Conservation (phyloP, 148 eudicot species). For the Chenopodium album region DNA sequence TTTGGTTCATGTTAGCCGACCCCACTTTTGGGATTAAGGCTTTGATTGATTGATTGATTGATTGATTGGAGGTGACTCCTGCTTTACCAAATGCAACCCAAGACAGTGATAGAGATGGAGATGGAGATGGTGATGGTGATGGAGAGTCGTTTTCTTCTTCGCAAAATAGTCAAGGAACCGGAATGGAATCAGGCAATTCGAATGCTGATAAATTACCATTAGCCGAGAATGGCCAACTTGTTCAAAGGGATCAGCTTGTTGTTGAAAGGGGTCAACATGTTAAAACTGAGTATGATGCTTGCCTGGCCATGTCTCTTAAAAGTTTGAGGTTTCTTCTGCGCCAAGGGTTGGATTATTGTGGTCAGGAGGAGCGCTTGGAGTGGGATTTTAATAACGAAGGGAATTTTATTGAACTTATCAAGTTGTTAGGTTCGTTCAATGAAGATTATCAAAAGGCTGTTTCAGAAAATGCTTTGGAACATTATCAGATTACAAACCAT, state of each 20-base stretch:
- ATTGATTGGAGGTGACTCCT: neutral
- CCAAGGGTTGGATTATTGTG: neutral
- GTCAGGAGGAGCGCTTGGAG: too few species aligned
- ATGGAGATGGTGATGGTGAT: too few species aligned
- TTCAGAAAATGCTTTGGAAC: neutral
- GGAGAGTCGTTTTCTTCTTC: neutral
- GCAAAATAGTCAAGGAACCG: neutral
- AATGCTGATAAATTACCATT: neutral
- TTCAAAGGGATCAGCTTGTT: neutral
- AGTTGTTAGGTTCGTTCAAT: neutral
- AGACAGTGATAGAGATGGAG: neutral
- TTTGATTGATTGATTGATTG: too few species aligned
- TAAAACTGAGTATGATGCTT: constrained; percentile 3
- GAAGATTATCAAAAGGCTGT: neutral
- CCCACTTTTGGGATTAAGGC: too few species aligned
- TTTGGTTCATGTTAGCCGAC: too few species aligned
- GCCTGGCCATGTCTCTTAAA: neutral
- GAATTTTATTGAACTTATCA: neutral
- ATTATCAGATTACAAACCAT: neutral
- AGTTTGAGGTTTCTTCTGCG: neutral
- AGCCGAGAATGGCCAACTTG: neutral
- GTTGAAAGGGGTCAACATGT: neutral
- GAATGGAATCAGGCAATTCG: neutral
- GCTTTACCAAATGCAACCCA: neutral
- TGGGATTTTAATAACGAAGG: neutral